Evolutionary conservation across 1,284 basidiomycete genomes (phyloP).

Genomic region (Golubevia sp.): DNA sequence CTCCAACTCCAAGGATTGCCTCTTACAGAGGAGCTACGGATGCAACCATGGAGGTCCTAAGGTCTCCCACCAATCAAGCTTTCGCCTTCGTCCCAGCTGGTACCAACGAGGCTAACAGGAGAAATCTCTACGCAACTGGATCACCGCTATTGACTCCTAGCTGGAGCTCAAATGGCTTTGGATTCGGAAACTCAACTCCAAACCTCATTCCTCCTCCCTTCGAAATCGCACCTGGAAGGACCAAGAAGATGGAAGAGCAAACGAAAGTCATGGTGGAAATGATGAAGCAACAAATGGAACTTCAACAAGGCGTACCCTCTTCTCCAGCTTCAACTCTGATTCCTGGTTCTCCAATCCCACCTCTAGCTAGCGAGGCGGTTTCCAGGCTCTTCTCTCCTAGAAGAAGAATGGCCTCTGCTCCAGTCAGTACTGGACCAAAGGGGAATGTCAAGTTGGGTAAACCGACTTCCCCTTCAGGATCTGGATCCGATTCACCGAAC

Average conservation of each 20-base stretch:
- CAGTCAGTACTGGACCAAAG: neutral
- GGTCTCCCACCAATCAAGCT: too few relatives aligned
- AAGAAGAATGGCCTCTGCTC: neutral
- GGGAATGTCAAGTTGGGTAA: neutral
- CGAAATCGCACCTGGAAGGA: neutral
- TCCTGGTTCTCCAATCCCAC: neutral
- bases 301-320: neutral
- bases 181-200: neutral
- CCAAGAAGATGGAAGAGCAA: neutral
- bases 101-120: too few relatives aligned
- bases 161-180: neutral
- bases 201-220: neutral
- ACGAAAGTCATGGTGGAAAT: neutral
- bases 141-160: neutral
- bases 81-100: too few relatives aligned
- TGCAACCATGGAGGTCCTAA: too few relatives aligned
- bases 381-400: neutral
- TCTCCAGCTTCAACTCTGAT: neutral
- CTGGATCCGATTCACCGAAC: neutral
- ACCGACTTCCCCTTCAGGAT: too few relatives aligned
- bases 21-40: too few relatives aligned
- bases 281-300: neutral
- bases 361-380: neutral
- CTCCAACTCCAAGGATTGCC: too few relatives aligned
- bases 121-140: too few relatives aligned